These are phyloP conservation scores for Ophiocordyceps robertsii DNA, from an alignment of 2,329 filamentous ascomycete genomes.

Conservation along the genomic window DNA sequence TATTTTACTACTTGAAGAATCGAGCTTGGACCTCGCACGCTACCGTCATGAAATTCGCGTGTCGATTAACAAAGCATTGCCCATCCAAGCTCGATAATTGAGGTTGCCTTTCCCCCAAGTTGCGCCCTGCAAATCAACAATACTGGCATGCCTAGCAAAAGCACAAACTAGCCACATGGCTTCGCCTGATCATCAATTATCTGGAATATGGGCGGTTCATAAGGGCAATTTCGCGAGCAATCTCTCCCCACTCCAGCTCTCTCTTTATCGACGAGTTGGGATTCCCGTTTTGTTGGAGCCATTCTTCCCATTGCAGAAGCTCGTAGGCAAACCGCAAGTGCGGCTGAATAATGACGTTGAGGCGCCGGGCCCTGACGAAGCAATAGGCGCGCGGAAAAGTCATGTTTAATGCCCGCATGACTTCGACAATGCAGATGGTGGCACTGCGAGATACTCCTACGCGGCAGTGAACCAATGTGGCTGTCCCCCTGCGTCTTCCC, in stretches of 20 bases:
- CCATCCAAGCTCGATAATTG: neutral
- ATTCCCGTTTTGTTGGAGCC: slow-evolving; percentile 42
- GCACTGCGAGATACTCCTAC: slow-evolving; percentile 92
- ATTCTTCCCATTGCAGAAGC: slow-evolving; percentile 89
- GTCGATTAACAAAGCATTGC: neutral
- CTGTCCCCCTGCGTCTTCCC: slow-evolving; percentile 61
- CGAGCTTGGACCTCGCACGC: neutral
- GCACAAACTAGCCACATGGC: neutral
- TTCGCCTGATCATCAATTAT: slow-evolving; percentile 18
- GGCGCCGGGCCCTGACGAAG: slow-evolving; percentile 78
- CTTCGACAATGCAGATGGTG: slow-evolving; percentile 97
- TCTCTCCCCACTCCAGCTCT: slow-evolving; percentile 83
- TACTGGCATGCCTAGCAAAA: neutral
- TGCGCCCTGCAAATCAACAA: neutral
- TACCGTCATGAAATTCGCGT: neutral
- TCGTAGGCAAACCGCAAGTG: slow-evolving; percentile 93
- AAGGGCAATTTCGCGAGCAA: slow-evolving; percentile 78
- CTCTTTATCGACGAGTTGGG: slow-evolving; percentile 38
- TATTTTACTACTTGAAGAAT: too few species aligned
- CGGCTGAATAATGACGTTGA: slow-evolving; percentile 98
- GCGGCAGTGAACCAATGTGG: slow-evolving; percentile 89
- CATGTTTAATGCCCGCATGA: slow-evolving; percentile 70
- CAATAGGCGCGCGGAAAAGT: slow-evolving; percentile 92
- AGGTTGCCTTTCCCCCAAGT: neutral
- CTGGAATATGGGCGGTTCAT: slow-evolving; percentile 92